Percentiles rank a stretch among this genome's conserved stretches.
Conservation (phyloP, 495 filamentous ascomycete species). For the Ascobolus immersus region DNA sequence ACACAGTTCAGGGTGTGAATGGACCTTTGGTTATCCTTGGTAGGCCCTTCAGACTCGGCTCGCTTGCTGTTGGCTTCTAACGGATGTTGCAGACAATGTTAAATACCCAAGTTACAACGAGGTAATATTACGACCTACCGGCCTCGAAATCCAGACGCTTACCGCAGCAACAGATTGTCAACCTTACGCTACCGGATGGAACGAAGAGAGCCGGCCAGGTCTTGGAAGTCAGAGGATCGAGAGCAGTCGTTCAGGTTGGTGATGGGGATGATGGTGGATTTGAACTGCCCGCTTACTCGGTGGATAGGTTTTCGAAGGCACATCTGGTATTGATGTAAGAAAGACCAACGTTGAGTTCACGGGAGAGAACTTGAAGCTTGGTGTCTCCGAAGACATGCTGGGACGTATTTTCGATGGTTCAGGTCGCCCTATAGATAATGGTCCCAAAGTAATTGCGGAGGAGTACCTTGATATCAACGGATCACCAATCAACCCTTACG, state of each 20-base stretch:
- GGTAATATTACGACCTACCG: conserved; percentile 2
- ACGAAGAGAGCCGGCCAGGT: conserved; percentile 84
- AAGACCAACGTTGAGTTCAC: conserved; percentile 97
- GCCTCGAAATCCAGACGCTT: conserved; percentile 4
- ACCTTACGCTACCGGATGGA: conserved; percentile 83
- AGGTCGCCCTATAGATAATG: conserved; percentile 91
- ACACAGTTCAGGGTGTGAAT: conserved; percentile 95
- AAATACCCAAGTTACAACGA: conserved; percentile 96
- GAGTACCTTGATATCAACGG: conserved; percentile 98
- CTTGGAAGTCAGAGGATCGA: conserved; percentile 79
- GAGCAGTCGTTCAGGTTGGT: conserved; percentile 71
- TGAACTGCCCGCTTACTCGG: background rate
- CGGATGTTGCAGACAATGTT: conserved; percentile 34
- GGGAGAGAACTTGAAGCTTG: conserved; percentile 87
- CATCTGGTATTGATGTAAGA: conserved; percentile 90
- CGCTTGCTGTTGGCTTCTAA: background rate
- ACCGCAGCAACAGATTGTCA: conserved; percentile 37
- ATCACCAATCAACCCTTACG: conserved; percentile 95
- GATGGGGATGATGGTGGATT: conserved; percentile 5
- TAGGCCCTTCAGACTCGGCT: conserved; percentile 19
- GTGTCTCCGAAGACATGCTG: conserved; percentile 98
- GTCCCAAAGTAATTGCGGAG: conserved; percentile 90
- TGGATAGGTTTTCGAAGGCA: conserved; percentile 84
- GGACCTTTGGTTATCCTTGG: conserved; percentile 91
- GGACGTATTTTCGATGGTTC: conserved; percentile 97